Evolutionary conservation across 106 monocot species (phyloP).

Genomic region (Dendrobium huoshanense): DNA sequence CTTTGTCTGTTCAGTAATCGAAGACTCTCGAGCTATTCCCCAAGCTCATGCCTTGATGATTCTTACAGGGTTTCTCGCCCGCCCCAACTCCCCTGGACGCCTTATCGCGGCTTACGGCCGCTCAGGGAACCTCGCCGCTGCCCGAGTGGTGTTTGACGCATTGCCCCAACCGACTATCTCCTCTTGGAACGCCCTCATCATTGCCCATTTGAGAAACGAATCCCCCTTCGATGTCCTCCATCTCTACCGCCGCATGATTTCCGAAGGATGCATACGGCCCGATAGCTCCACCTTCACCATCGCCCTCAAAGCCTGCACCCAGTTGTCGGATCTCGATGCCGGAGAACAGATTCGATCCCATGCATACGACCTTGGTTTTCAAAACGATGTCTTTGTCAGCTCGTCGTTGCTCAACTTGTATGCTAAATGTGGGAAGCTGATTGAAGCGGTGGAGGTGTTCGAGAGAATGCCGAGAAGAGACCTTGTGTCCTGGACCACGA

Average conservation of each 20-base stretch:
- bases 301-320: slow-evolving; percentile 46
- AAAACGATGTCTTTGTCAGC: slow-evolving; percentile 53
- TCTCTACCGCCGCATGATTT: slow-evolving; percentile 29
- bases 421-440: slow-evolving; percentile 52
- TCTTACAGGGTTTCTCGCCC: slow-evolving; percentile 25
- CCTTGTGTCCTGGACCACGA: slow-evolving; percentile 70
- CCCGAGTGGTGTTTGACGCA: slow-evolving; percentile 23
- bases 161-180: slow-evolving; percentile 19
- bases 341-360: slow-evolving; percentile 25
- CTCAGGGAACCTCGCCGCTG: slow-evolving; percentile 24
- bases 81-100: slow-evolving; percentile 17
- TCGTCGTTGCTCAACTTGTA: slow-evolving; percentile 70
- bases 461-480: slow-evolving; percentile 66
- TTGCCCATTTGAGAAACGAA: slow-evolving; percentile 26
- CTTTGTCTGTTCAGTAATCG: slow-evolving; percentile 34
- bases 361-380: slow-evolving; percentile 28
- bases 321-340: slow-evolving; percentile 27
- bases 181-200: slow-evolving; percentile 46
- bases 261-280: slow-evolving; percentile 5
- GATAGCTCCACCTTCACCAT: slow-evolving; percentile 69
- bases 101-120: slow-evolving; percentile 62
- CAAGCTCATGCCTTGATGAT: slow-evolving; percentile 46
- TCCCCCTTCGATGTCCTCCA: slow-evolving; percentile 23
- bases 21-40: slow-evolving; percentile 19
- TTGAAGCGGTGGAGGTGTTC: slow-evolving; percentile 41